Percentiles rank a stretch among this genome's conserved stretches.
Conservation (phyloP, 2,329 filamentous ascomycete genomes). For the Didymosphaeria variabile region DNA sequence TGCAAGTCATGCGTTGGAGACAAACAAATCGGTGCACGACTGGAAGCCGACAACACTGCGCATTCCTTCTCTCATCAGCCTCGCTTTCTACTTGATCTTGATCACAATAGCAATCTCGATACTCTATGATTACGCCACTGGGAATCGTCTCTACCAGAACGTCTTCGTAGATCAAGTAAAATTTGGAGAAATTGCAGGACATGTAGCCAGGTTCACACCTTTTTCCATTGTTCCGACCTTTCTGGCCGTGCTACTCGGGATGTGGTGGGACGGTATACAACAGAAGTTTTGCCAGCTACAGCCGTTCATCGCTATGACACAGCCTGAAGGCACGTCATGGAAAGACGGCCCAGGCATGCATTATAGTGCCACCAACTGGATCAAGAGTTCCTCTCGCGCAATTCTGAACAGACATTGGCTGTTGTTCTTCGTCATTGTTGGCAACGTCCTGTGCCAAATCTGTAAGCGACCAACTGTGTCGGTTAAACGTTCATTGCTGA, state of each 20-base stretch:
- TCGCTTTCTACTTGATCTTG: background rate
- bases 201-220: constrained; percentile 21
- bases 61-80: background rate
- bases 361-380: background rate
- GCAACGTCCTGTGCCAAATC: constrained; percentile 19
- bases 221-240: constrained; percentile 28
- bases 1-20: background rate
- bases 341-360: background rate
- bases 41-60: constrained; percentile 1
- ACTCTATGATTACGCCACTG: constrained; percentile 10
- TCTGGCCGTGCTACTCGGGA: constrained; percentile 21
- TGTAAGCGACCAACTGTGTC: constrained; percentile 13
- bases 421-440: constrained; percentile 19
- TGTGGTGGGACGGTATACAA: constrained; percentile 32
- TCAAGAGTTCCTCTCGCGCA: constrained; percentile 3
- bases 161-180: constrained; percentile 21
- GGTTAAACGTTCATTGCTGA: background rate
- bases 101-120: background rate
- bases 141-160: constrained; percentile 12
- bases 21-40: constrained; percentile 1
- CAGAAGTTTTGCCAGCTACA: constrained; percentile 26
- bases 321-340: background rate
- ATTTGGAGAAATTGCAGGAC: background rate
- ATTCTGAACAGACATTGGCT: constrained; percentile 23
- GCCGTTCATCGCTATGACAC: constrained; percentile 29